These are phyloP conservation scores for Capillidium rhysosporum DNA, from an alignment of 371 early-diverging fungal genomes.

Conservation along the genomic window DNA sequence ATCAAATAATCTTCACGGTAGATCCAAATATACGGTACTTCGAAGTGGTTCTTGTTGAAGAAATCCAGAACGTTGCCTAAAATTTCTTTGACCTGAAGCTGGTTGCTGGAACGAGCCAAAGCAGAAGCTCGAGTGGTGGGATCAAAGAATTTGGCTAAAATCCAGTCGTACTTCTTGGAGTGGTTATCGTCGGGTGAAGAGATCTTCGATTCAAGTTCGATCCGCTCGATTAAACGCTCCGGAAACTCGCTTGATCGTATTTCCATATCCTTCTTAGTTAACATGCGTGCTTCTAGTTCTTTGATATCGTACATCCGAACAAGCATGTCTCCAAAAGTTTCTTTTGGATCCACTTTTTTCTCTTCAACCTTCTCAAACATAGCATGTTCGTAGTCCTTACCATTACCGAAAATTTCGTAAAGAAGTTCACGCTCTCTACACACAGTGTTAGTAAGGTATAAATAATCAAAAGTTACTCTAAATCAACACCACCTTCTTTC, in stretches of 20 bases:
- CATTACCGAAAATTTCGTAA: slow-evolving; percentile 80
- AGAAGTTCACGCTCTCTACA: slow-evolving; percentile 12
- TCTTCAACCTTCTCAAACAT: slow-evolving; percentile 17
- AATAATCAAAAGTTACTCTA: not conserved
- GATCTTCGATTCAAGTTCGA: not conserved
- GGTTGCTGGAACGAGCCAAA: not conserved
- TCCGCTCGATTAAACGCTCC: slow-evolving; percentile 55
- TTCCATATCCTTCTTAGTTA: slow-evolving; percentile 79
- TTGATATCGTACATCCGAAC: slow-evolving; percentile 75
- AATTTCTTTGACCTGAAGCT: not conserved
- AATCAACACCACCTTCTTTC: not conserved
- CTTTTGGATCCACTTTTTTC: slow-evolving; percentile 7
- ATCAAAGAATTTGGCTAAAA: not conserved
- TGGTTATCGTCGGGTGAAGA: too few relatives aligned
- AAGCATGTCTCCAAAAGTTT: not conserved
- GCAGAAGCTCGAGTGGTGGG: not conserved
- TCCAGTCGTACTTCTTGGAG: not conserved
- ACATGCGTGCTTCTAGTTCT: slow-evolving; percentile 67
- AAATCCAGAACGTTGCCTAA: slow-evolving; percentile 39
- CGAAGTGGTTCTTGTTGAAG: slow-evolving; percentile 48
- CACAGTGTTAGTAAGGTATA: not conserved
- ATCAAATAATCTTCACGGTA: slow-evolving; percentile 74
- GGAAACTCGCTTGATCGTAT: slow-evolving; percentile 79
- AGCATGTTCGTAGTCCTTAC: slow-evolving; percentile 75
- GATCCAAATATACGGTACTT: slow-evolving; percentile 77